Evolutionary conservation across 2,329 filamentous ascomycete species (phyloP).

Genomic region (Paecilomyces formosus): DNA sequence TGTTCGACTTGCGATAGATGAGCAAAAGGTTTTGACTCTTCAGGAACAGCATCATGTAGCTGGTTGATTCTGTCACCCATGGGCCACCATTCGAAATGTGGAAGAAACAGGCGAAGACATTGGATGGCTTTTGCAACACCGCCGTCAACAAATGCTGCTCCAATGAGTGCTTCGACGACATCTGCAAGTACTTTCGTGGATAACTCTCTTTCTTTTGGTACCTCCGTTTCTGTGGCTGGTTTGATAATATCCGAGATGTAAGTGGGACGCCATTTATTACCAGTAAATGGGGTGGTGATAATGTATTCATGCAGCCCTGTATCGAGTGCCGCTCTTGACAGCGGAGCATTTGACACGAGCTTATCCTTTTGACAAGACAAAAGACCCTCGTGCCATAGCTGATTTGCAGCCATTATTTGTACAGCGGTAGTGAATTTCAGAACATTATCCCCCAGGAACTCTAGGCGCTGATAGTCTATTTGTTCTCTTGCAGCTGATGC

Average conservation of each 20-base stretch:
- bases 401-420: slow-evolving; percentile 55
- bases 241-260: slow-evolving; percentile 46
- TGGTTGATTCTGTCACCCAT: slow-evolving; percentile 33
- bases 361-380: slow-evolving; percentile 61
- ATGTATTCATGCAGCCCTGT: slow-evolving; percentile 66
- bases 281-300: slow-evolving; percentile 59
- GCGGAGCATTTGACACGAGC: slow-evolving; percentile 67
- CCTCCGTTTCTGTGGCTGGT: slow-evolving; percentile 3
- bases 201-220: slow-evolving; percentile 33
- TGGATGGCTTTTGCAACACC: slow-evolving; percentile 55
- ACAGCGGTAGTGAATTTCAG: slow-evolving; percentile 67
- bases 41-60: slow-evolving; percentile 38
- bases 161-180: slow-evolving; percentile 78
- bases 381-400: slow-evolving; percentile 67
- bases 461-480: slow-evolving; percentile 72
- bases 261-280: slow-evolving; percentile 62
- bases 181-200: slow-evolving; percentile 80
- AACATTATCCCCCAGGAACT: slow-evolving; percentile 79
- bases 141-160: slow-evolving; percentile 63
- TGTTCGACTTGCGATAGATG: slow-evolving; percentile 45
- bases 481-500: slow-evolving; percentile 53
- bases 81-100: slow-evolving; percentile 49
- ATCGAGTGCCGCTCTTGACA: slow-evolving; percentile 57
- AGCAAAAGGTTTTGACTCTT: slow-evolving; percentile 35
- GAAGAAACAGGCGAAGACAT: slow-evolving; percentile 62